A percentile compares a stretch with the other conserved stretches of the same genome.
Evolutionary conservation across 352 stramenopile genomes (phyloP).

Genomic region (Pythium phragmiticola): DNA sequence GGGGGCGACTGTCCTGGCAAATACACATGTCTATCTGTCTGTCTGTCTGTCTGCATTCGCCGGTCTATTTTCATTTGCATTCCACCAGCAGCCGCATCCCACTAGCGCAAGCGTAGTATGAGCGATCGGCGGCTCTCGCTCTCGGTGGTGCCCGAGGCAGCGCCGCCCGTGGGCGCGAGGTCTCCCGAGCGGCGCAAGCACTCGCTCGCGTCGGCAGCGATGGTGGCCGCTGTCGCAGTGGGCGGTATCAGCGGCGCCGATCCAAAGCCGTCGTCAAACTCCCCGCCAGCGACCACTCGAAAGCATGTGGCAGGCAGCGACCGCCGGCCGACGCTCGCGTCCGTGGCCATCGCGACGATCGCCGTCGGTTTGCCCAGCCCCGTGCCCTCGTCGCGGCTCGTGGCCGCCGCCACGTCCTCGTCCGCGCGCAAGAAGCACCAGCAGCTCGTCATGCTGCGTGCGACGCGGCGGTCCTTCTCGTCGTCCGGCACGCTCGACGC

Average conservation of each 20-base stretch:
- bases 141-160: background rate
- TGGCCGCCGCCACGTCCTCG: background rate
- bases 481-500: constrained; percentile 18
- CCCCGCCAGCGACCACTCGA: background rate
- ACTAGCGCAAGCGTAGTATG: background rate
- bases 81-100: background rate
- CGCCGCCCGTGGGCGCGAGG: background rate
- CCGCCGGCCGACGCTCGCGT: background rate
- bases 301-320: background rate
- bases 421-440: constrained; percentile 11
- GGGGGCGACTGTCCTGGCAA: background rate
- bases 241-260: background rate
- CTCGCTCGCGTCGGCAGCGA: constrained; percentile 10
- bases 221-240: constrained; percentile 1
- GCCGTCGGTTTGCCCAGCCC: background rate
- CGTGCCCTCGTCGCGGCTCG: constrained; percentile 6
- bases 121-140: constrained; percentile 10
- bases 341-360: constrained; percentile 10
- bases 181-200: background rate
- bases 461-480: constrained; percentile 21
- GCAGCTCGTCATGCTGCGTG: constrained; percentile 14
- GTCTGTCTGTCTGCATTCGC: background rate
- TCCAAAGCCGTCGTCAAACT: too few species aligned
- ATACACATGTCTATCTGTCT: background rate
- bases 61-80: background rate